Percentiles rank a stretch among this genome's conserved stretches.
phyloP scores from a whole-genome alignment of 305 asterid genomes.

The Euphrasia arctica region DNA sequence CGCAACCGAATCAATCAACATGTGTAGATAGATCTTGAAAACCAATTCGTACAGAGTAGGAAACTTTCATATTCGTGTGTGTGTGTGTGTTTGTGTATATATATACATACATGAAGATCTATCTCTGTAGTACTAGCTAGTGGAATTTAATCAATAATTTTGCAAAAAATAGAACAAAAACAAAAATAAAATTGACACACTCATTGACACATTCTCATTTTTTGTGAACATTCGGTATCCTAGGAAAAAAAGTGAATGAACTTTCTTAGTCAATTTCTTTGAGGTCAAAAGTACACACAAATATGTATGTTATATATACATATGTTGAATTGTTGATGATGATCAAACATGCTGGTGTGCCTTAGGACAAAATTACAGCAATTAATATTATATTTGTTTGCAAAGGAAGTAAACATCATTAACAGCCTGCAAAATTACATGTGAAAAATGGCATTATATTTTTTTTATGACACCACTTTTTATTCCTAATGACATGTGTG shows the following conservation, averaged over 20 bases:
- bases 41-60: background rate
- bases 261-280: constrained; percentile 23
- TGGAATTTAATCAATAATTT: background rate
- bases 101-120: background rate
- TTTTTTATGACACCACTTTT: constrained; percentile 4
- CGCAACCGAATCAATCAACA: background rate
- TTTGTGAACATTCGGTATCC: constrained; percentile 23
- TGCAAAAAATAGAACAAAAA: background rate
- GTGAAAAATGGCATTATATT: constrained; percentile 31
- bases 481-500: no score
- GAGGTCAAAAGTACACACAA: constrained; percentile 22
- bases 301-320: constrained; percentile 9
- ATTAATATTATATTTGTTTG: constrained; percentile 32
- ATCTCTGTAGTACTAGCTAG: background rate
- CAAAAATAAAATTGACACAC: background rate
- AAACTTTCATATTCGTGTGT: background rate
- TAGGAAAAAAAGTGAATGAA: constrained; percentile 25
- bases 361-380: constrained; percentile 1
- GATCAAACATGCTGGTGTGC: constrained; percentile 9
- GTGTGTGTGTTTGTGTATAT: background rate
- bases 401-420: constrained; percentile 52
- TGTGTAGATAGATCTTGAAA: background rate
- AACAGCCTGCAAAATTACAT: constrained; percentile 34
- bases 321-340: background rate
- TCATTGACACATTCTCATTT: background rate